Base-by-base conservation (phyloP, 257 asterid genomes). In the Fraxinus pennsylvanica region DNA sequence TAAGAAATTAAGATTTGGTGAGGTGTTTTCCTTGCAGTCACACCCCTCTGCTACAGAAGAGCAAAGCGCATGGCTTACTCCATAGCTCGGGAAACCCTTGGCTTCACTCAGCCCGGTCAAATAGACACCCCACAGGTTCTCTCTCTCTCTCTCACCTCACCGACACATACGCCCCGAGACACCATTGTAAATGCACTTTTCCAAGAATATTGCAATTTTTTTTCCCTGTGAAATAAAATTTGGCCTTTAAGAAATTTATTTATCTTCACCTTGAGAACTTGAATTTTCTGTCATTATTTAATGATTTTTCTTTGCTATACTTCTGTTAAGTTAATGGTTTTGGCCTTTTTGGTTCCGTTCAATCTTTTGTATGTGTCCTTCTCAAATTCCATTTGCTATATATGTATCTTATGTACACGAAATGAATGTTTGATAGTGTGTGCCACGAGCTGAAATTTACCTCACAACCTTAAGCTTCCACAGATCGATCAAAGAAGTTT, bases 11-110 rank as follows among this genome's bases (percentile, higher is more conserved):
- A 17, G 5, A 43, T 9, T 43, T 2, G 52, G 17, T 43, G 76
- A 25, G 27, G 45, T 32, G 68, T 87, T 47, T 83, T 87, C 0
- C 12, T 81, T 39, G 65, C 87, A 4, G 75, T 35, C 17, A 38
- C 78, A 21, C 87, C 91, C 15, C 32, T 43, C 52, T 43, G 75
- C 50, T 85, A 76, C 36, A 61, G 84, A 38, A 85, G 85, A 80
- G 54, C 78, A 13, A 86, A 78, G 13, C 78, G 88, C 45, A 87
- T 85, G 89, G 87, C 87, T 74, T 86, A 43, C 50, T 76, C 86
- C 66, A 54, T 85, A 50, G 85, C 91, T 45, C 39, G 74, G 74
- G 89, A 85, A 81, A 87, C 89, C 66, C 91, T 87, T 75, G 91
- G 91, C 84, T 87, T 87, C 35, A 87, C 91, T 72, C 79, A 74